A percentile compares a stretch with the other conserved stretches of the same genome.
Evolutionary conservation across 257 asterid genomes (phyloP).

Genomic region (Ilex aquifolium): DNA sequence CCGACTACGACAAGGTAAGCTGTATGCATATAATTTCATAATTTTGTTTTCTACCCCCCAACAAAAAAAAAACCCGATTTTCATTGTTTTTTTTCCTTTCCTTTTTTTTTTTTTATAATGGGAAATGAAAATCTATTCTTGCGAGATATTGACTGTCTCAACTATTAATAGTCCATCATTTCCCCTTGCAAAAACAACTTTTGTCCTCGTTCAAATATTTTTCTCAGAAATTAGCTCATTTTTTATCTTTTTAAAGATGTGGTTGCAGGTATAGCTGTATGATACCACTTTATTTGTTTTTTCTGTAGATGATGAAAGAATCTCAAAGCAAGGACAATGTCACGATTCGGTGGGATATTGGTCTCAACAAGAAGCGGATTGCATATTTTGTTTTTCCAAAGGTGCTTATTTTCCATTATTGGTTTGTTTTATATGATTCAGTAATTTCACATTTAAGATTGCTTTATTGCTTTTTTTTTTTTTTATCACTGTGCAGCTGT

Average conservation of each 20-base stretch:
- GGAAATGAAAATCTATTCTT: too few relatives aligned
- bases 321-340: conserved; percentile 96
- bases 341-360: conserved; percentile 93
- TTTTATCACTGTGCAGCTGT: neutral
- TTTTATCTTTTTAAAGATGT: too few relatives aligned
- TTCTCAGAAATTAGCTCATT: too few relatives aligned
- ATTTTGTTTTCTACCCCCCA: too few relatives aligned
- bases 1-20: conserved; percentile 94
- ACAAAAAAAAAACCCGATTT: too few relatives aligned
- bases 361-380: conserved; percentile 92
- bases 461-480: neutral
- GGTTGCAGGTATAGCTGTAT: too few relatives aligned
- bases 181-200: neutral
- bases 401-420: conserved; percentile 31
- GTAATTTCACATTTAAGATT: neutral
- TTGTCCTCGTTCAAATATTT: too few relatives aligned
- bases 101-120: too few relatives aligned
- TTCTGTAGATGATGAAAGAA: conserved; percentile 91
- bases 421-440: neutral
- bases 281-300: neutral
- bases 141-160: too few relatives aligned
- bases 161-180: neutral
- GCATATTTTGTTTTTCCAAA: conserved; percentile 93
- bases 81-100: too few relatives aligned
- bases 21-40: too few relatives aligned